Conservation (phyloP, 495 filamentous ascomycete genomes). For the Aspergillus egyptiacus region DNA sequence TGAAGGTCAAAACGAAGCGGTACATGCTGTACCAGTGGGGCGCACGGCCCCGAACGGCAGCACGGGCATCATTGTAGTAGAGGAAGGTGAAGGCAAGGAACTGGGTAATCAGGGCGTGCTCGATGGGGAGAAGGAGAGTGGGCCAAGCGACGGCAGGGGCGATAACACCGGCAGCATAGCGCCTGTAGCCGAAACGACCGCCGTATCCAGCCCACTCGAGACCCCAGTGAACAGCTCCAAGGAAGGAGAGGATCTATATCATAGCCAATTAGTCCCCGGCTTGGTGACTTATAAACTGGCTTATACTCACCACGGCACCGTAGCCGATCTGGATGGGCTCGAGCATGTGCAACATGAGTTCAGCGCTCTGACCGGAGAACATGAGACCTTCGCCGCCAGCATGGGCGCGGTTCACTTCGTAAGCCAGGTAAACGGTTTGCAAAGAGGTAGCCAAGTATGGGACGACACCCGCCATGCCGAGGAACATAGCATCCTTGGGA, state of each 20-base stretch:
- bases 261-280: not conserved
- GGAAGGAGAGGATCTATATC: conserved; percentile 80
- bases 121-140: conserved; percentile 75
- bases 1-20: conserved; percentile 90
- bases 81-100: conserved; percentile 84
- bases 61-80: conserved; percentile 81
- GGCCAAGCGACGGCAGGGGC: conserved; percentile 90
- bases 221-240: conserved; percentile 95
- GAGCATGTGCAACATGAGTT: conserved; percentile 66
- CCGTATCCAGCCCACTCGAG: conserved; percentile 73
- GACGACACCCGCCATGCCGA: conserved; percentile 84
- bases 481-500: conserved; percentile 69
- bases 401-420: conserved; percentile 64
- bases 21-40: conserved; percentile 90
- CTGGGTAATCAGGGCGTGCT: conserved; percentile 85
- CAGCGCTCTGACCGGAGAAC: conserved; percentile 64
- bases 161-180: conserved; percentile 78
- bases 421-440: conserved; percentile 80
- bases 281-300: not conserved
- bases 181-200: conserved; percentile 62
- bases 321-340: conserved; percentile 93
- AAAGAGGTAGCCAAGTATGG: conserved; percentile 87
- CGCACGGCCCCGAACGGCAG: conserved; percentile 71
- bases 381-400: conserved; percentile 56
- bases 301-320: conserved; percentile 71